phyloP scores from a whole-genome alignment of 1,284 basidiomycete genomes.

The Moesziomyces parantarcticus region DNA sequence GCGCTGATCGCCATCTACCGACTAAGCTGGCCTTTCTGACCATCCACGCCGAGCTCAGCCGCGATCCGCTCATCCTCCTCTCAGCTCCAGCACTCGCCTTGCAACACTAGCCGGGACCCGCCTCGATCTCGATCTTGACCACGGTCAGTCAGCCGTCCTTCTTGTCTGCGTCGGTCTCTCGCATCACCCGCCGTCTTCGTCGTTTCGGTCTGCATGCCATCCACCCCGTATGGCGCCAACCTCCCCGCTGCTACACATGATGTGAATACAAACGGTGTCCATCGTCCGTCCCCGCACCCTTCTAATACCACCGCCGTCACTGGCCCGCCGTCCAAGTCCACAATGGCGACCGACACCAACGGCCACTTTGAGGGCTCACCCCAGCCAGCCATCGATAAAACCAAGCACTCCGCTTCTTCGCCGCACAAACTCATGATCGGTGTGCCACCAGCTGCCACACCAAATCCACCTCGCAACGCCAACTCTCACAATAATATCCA shows the following conservation, averaged over 20 bases:
- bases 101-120: background rate
- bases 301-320: background rate
- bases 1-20: too few relatives aligned
- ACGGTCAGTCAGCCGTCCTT: too few relatives aligned
- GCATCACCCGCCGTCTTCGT: background rate
- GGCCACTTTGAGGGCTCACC: slow-evolving; percentile 13
- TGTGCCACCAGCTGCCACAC: slow-evolving; percentile 40
- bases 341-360: slow-evolving; percentile 24
- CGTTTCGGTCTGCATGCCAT: slow-evolving; percentile 22
- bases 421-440: slow-evolving; percentile 50
- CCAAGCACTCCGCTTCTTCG: slow-evolving; percentile 19
- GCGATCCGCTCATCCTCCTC: too few relatives aligned
- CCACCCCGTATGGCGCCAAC: slow-evolving; percentile 28
- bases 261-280: slow-evolving; percentile 28
- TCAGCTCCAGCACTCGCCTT: too few relatives aligned
- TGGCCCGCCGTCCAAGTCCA: slow-evolving; percentile 5
- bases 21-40: too few relatives aligned
- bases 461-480: slow-evolving; percentile 4
- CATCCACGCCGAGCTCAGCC: too few relatives aligned
- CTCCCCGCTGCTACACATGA: slow-evolving; percentile 12
- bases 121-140: background rate
- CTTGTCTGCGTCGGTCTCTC: too few relatives aligned
- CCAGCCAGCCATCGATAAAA: slow-evolving; percentile 9
- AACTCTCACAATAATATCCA: background rate
- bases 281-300: slow-evolving; percentile 3